These are phyloP conservation scores for Lactifluus pinguis DNA, from an alignment of 768 basidiomycete genomes.

Conservation along the genomic window DNA sequence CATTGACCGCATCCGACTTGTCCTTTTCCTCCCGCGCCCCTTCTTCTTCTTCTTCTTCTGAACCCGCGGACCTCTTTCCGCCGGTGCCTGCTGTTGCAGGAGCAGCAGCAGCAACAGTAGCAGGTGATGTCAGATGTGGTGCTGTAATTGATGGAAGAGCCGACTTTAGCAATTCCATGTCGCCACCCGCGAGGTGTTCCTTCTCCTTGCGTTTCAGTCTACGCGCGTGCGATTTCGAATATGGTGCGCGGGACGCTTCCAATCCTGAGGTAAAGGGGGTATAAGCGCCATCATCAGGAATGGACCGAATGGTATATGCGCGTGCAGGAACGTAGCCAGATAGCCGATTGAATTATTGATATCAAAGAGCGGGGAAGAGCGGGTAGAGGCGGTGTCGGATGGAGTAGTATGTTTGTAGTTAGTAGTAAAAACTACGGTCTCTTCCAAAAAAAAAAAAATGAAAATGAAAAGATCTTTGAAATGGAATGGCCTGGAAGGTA, in stretches of 20 bases:
- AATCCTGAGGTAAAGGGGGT: slow-evolving; percentile 31
- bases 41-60: neutral
- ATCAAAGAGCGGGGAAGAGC: neutral
- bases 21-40: neutral
- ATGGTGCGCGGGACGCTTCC: slow-evolving; percentile 40
- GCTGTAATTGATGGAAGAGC: slow-evolving; percentile 43
- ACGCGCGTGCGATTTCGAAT: slow-evolving; percentile 65
- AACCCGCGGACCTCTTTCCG: slow-evolving; percentile 11
- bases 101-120: neutral
- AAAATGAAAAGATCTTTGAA: neutral
- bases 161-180: slow-evolving; percentile 30
- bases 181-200: slow-evolving; percentile 30
- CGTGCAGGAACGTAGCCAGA: neutral
- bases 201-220: slow-evolving; percentile 62
- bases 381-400: neutral
- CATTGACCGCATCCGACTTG: neutral
- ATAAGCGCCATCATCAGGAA: neutral
- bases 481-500: neutral
- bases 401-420: neutral
- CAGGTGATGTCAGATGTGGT: neutral
- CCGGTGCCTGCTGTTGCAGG: too few relatives aligned
- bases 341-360: neutral
- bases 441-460: neutral
- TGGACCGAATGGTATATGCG: neutral
- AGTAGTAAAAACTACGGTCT: neutral